Conservation (phyloP, 495 filamentous ascomycete genomes). For the Elasticomyces elasticus region DNA sequence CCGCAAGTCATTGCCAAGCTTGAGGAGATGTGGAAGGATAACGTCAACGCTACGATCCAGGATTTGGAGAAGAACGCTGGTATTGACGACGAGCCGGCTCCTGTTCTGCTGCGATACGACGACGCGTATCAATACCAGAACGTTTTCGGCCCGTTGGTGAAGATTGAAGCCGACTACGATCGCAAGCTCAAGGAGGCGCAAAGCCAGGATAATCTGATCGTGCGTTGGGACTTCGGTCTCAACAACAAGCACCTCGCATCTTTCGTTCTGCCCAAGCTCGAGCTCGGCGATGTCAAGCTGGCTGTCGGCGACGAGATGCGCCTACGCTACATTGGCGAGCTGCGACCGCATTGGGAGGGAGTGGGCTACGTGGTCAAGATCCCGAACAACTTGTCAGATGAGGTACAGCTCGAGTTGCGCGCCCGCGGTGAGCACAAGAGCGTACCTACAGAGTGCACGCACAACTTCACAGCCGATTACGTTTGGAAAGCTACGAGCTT, state of each 20-base stretch:
- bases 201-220: slow-evolving; percentile 85
- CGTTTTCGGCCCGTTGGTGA: slow-evolving; percentile 94
- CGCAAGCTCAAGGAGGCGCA: slow-evolving; percentile 98
- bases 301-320: slow-evolving; percentile 99
- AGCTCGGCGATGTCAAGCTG: slow-evolving; percentile 94
- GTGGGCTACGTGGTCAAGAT: slow-evolving; percentile 99
- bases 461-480: slow-evolving; percentile 96
- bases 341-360: slow-evolving; percentile 91
- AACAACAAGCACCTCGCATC: slow-evolving; percentile 97
- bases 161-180: slow-evolving; percentile 99
- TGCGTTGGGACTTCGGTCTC: slow-evolving; percentile 90
- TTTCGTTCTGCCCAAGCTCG: slow-evolving; percentile 92
- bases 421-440: slow-evolving; percentile 86
- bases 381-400: slow-evolving; percentile 97
- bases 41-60: slow-evolving; percentile 74
- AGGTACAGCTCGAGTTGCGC: slow-evolving; percentile 90
- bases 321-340: slow-evolving; percentile 87
- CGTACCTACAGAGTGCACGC: slow-evolving; percentile 93
- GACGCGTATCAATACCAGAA: slow-evolving; percentile 99
- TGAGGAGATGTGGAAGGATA: slow-evolving; percentile 99
- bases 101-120: slow-evolving; percentile 88
- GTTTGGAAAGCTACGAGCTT: slow-evolving; percentile 99
- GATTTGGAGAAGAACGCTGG: slow-evolving; percentile 83
- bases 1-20: slow-evolving; percentile 94
- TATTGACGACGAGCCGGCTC: slow-evolving; percentile 86